Evolutionary conservation across 768 basidiomycete genomes (phyloP).

Genomic region (Auriscalpium vulgare): DNA sequence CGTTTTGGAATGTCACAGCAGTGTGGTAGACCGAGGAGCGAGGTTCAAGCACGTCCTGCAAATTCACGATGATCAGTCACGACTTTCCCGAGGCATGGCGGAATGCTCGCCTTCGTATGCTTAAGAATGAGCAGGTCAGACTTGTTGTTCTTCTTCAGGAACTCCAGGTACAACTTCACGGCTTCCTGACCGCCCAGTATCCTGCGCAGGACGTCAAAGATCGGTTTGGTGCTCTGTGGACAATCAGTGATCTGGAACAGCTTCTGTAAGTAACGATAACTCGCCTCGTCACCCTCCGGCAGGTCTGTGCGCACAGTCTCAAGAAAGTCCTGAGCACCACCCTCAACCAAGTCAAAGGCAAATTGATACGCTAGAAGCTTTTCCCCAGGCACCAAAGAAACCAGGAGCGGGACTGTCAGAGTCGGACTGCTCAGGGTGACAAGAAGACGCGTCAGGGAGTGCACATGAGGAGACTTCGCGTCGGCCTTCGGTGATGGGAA

Average conservation of each 20-base stretch:
- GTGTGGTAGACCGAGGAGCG: conserved; percentile 97
- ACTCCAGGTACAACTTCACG: conserved; percentile 89
- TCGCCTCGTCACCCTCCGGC: conserved; percentile 60
- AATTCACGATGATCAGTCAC: conserved; percentile 1
- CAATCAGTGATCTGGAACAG: background rate
- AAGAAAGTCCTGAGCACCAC: conserved; percentile 88
- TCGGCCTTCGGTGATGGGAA: conserved; percentile 72
- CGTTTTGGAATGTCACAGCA: conserved; percentile 92
- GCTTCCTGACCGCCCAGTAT: conserved; percentile 90
- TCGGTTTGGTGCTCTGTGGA: conserved; percentile 45
- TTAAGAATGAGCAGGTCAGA: conserved; percentile 88
- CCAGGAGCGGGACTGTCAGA: conserved; percentile 66
- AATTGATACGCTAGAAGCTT: conserved; percentile 86
- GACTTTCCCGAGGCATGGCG: conserved; percentile 76
- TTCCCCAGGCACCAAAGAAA: conserved; percentile 61
- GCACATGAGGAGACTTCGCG: conserved; percentile 67
- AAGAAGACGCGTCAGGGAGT: conserved; percentile 80
- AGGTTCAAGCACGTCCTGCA: conserved; percentile 80
- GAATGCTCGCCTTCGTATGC: conserved; percentile 69
- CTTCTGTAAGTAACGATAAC: conserved; percentile 12
- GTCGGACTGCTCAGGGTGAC: conserved; percentile 82
- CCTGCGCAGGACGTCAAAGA: conserved; percentile 67
- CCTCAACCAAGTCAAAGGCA: conserved; percentile 92
- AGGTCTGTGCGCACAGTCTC: conserved; percentile 63
- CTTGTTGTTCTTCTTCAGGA: conserved; percentile 91